Evolutionary conservation across 1,284 basidiomycete genomes (phyloP).

Genomic region (Hemileia vastatrix): DNA sequence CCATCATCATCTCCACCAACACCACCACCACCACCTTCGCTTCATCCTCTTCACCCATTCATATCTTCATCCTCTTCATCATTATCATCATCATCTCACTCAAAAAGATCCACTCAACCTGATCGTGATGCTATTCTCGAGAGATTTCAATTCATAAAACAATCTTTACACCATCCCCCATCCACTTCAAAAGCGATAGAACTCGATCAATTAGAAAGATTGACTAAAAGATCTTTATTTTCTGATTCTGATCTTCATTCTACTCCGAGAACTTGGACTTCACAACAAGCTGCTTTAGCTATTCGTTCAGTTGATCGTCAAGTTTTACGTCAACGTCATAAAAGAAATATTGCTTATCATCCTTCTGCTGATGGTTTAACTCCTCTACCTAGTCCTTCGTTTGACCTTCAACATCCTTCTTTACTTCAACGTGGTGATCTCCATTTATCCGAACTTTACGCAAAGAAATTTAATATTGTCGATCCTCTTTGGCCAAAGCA

Average conservation of each 20-base stretch:
- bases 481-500: conserved; percentile 81
- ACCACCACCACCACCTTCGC: conserved; percentile 29
- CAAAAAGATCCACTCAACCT: neutral
- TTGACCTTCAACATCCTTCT: neutral
- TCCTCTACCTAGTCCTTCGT: neutral
- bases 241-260: conserved; percentile 26
- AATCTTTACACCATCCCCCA: conserved; percentile 6
- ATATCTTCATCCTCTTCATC: conserved; percentile 3
- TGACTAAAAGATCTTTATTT: neutral
- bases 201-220: conserved; percentile 8
- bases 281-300: conserved; percentile 26
- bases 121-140: conserved; percentile 13
- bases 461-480: conserved; percentile 54
- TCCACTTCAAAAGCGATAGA: neutral
- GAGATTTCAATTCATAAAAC: conserved; percentile 10
- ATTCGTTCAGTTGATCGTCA: conserved; percentile 40
- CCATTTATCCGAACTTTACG: conserved; percentile 7
- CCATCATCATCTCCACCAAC: conserved; percentile 44
- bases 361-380: conserved; percentile 20
- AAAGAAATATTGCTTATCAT: conserved; percentile 40
- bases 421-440: neutral
- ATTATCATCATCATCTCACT: neutral
- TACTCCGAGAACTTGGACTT: conserved; percentile 28
- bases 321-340: conserved; percentile 35
- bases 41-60: neutral